These are phyloP conservation scores for Penicillium sp. DNA, from an alignment of 2,329 filamentous ascomycete genomes.

Conservation along the genomic window DNA sequence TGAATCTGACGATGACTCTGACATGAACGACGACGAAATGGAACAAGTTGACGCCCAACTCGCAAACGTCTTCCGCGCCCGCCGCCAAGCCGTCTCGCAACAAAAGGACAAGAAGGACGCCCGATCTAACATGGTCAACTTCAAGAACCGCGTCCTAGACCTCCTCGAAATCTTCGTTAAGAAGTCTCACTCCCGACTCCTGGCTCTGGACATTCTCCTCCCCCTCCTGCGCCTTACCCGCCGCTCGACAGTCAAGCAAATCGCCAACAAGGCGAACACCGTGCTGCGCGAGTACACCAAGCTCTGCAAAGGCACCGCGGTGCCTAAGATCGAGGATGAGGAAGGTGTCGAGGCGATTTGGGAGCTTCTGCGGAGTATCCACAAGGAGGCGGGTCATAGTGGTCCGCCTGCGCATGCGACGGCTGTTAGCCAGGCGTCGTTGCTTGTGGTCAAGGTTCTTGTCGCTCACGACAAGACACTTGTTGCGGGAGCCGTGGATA, in stretches of 20 bases:
- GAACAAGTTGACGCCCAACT: slow-evolving; percentile 83
- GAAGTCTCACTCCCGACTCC: slow-evolving; percentile 69
- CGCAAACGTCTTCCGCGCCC: slow-evolving; percentile 80
- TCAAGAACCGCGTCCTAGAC: slow-evolving; percentile 93
- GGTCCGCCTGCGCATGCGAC: slow-evolving; percentile 71
- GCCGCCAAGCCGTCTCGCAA: slow-evolving; percentile 68
- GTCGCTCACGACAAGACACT: slow-evolving; percentile 53
- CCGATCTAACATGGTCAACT: slow-evolving; percentile 85
- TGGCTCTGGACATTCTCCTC: slow-evolving; percentile 71
- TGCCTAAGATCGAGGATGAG: slow-evolving; percentile 43
- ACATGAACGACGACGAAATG: slow-evolving; percentile 98
- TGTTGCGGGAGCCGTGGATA: slow-evolving; percentile 60
- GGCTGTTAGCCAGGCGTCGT: slow-evolving; percentile 68
- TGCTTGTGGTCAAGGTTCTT: slow-evolving; percentile 49
- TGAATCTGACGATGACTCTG: slow-evolving; percentile 71
- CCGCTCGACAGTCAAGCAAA: slow-evolving; percentile 74
- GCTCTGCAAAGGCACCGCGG: slow-evolving; percentile 57
- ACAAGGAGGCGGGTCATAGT: slow-evolving; percentile 62
- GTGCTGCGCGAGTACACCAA: slow-evolving; percentile 75
- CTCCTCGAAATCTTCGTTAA: slow-evolving; percentile 84
- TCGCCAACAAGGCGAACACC: slow-evolving; percentile 73
- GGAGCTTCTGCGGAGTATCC: slow-evolving; percentile 67
- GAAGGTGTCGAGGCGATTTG: slow-evolving; percentile 51
- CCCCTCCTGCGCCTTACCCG: slow-evolving; percentile 78
- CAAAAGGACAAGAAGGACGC: slow-evolving; percentile 88